Evolutionary conservation across 306 rosid species (phyloP).

Genomic region (Sechiopsis laciniata): DNA sequence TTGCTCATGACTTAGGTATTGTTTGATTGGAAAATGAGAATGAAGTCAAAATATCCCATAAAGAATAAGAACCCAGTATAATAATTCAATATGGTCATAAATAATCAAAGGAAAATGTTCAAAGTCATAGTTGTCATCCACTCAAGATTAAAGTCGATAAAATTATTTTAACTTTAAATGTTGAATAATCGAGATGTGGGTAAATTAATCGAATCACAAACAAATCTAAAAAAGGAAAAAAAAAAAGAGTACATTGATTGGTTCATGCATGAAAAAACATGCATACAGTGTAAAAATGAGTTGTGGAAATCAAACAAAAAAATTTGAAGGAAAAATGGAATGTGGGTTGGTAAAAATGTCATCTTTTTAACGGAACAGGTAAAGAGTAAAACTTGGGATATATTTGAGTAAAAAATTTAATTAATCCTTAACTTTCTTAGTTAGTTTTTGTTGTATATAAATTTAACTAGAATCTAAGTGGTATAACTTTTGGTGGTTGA

Average conservation of each 20-base stretch:
- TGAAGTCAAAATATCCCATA: background rate
- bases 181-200: too few species aligned
- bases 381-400: background rate
- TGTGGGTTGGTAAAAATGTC: background rate
- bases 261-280: background rate
- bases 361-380: background rate
- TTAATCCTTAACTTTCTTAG: background rate
- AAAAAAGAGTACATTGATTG: background rate
- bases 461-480: background rate
- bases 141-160: too few species aligned
- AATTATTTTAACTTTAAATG: too few species aligned
- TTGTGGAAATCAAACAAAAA: background rate
- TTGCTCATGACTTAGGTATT: too few species aligned
- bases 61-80: background rate
- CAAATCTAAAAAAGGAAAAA: too few species aligned
- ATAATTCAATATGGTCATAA: too few species aligned
- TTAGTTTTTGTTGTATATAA: background rate
- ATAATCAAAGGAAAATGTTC: too few species aligned
- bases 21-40: background rate
- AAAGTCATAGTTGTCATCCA: too few species aligned
- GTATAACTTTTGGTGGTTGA: background rate
- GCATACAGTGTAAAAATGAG: background rate
- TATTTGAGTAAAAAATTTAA: background rate
- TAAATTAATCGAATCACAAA: too few species aligned
- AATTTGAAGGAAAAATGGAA: background rate